Evolutionary conservation across 176 grass and related monocot species (phyloP), one percentile per base, ranked within the genome.

Genomic region (Cenchrus americanus): DNA sequence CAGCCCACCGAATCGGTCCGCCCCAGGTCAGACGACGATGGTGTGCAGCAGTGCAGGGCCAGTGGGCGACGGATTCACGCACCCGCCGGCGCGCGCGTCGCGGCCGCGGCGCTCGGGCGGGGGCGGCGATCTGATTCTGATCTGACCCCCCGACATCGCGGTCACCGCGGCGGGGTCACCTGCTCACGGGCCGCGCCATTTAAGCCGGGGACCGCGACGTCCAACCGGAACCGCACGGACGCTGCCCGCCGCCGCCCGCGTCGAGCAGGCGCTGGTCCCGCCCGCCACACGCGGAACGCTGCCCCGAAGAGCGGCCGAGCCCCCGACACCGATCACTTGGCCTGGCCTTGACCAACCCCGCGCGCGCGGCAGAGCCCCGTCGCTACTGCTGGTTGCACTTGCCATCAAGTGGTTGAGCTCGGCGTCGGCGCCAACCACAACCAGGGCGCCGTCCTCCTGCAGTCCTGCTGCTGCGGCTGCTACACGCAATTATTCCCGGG

Each of bases 201-300:
- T 23, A 59, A 73, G 37, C 69, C 66, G 32, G 60, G 6, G 86
- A 88, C 49, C 14, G 75, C 86, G 74, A 88, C 81, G 86, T 72
- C 75, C 80, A 74, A 79, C 81, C 59, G 67, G 66, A 48, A 34
- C 73, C 10, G 5, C n/a, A 0, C 21, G 57, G 21, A 44, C 43
- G 43, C 43, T 5, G 43, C 43, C 43, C 43, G 43, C 43, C 43
- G 43, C 43, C 43, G 43, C 43, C 43, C 43, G 43, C 43, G 49
- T 50, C 49, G 49, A 50, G 13, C 6, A 55, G 53, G 53, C 52
- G 52, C 52, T 2, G 4, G 12, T 13, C 13, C 14, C 14, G 2
- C 6, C 1, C 17, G 5, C 49, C 8, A 1, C 53, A 17, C 60
- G 60, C 58, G 58, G 9, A 5, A 7, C n/a, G 59, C 22, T 5